Percentiles rank a stretch among this genome's conserved stretches.
Evolutionary conservation across 2,329 filamentous ascomycete species (phyloP).

Genomic region (Arthrobotrys entomopaga): DNA sequence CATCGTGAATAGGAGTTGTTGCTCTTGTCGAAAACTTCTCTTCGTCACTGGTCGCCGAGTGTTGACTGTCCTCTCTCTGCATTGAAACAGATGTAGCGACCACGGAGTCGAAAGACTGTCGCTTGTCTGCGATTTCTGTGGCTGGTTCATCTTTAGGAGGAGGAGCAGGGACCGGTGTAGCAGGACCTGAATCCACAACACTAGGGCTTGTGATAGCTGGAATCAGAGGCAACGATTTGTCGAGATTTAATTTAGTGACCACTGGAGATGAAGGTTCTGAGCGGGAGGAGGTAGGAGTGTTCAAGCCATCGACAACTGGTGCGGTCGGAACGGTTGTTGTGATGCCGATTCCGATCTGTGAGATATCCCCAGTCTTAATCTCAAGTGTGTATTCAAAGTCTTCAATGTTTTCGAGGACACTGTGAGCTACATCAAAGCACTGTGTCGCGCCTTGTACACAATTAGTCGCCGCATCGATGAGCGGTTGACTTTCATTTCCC

Average conservation of each 20-base stretch:
- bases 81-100: constrained; percentile 36
- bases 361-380: constrained; percentile 16
- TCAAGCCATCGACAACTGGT: constrained; percentile 49
- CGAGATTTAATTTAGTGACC: constrained; percentile 39
- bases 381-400: constrained; percentile 77
- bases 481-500: constrained; percentile 52
- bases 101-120: constrained; percentile 35
- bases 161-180: constrained; percentile 25
- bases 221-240: constrained; percentile 37
- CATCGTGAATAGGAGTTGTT: constrained; percentile 56
- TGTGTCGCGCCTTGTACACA: constrained; percentile 92
- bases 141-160: constrained; percentile 33
- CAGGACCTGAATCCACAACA: constrained; percentile 13
- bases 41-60: constrained; percentile 45
- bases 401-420: constrained; percentile 85
- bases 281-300: constrained; percentile 12
- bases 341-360: constrained; percentile 52
- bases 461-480: constrained; percentile 74
- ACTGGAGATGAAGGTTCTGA: constrained; percentile 41
- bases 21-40: constrained; percentile 56
- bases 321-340: constrained; percentile 50
- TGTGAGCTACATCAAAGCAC: constrained; percentile 85
- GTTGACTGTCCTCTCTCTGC: constrained; percentile 52
- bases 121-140: constrained; percentile 32
- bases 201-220: constrained; percentile 29